Evolutionary conservation across 371 early-diverging fungal species (phyloP).

Genomic region (Circinella minor): DNA sequence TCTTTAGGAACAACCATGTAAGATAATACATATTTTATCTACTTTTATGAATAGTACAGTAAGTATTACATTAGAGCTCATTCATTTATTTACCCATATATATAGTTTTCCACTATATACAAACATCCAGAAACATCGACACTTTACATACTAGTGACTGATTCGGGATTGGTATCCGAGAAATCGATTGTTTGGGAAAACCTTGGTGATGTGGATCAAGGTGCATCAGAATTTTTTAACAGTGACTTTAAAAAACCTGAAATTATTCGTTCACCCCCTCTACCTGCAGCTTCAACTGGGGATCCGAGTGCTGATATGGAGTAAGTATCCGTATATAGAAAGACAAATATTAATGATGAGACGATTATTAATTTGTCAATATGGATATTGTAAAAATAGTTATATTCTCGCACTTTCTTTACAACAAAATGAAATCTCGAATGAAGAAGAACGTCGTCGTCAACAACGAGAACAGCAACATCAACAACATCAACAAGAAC

Average conservation of each 20-base stretch:
- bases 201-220: constrained; percentile 71
- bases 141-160: constrained; percentile 86
- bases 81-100: not conserved
- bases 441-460: constrained; percentile 11
- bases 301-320: constrained; percentile 23
- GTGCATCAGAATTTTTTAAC: constrained; percentile 67
- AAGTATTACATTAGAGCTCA: not conserved
- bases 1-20: constrained; percentile 94
- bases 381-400: constrained; percentile 28
- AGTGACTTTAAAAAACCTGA: constrained; percentile 55
- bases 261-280: constrained; percentile 11
- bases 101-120: constrained; percentile 80
- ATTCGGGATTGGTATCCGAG: constrained; percentile 78
- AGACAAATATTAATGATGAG: not conserved
- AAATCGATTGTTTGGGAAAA: constrained; percentile 79
- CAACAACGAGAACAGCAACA: not conserved
- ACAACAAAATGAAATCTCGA: constrained; percentile 56
- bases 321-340: constrained; percentile 16
- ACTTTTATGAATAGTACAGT: not conserved
- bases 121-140: constrained; percentile 62
- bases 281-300: not conserved
- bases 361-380: not conserved
- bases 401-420: constrained; percentile 64
- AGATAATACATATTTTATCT: constrained; percentile 15
- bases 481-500: constrained; percentile 7